These are phyloP conservation scores for Colletotrichum nymphaeae DNA, from an alignment of 2,329 filamentous ascomycete genomes.

Conservation along the genomic window DNA sequence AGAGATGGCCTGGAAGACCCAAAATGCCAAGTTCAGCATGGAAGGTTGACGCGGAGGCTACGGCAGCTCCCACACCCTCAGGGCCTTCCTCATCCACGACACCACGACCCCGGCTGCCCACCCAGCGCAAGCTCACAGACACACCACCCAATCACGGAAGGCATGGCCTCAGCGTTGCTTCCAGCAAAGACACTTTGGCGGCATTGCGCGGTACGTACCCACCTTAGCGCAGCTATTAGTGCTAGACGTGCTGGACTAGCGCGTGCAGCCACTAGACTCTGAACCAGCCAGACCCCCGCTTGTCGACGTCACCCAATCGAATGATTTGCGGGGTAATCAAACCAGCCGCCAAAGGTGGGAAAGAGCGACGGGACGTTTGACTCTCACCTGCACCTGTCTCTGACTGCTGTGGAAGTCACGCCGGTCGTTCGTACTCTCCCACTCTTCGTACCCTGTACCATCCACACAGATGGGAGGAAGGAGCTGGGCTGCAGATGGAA, in stretches of 20 bases:
- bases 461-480: background rate
- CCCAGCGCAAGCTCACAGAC: constrained; percentile 7
- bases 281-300: constrained; percentile 27
- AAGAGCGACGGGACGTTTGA: constrained; percentile 21
- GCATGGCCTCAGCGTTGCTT: background rate
- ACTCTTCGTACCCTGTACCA: background rate
- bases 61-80: constrained; percentile 18
- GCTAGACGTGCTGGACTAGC: background rate
- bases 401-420: background rate
- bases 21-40: background rate
- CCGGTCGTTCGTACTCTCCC: background rate
- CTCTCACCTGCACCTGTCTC: background rate
- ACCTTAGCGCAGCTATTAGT: background rate
- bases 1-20: background rate
- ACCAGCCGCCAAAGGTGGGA: constrained; percentile 13
- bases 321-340: constrained; percentile 35
- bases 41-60: constrained; percentile 24
- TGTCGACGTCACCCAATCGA: constrained; percentile 36
- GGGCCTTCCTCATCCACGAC: background rate
- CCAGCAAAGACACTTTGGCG: constrained; percentile 21
- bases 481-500: background rate
- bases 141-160: constrained; percentile 13
- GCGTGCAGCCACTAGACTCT: background rate
- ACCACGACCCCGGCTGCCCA: background rate
- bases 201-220: constrained; percentile 17